These are phyloP conservation scores for Mesostigma viride DNA, from an alignment of 139 green algal species.

Conservation along the genomic window DNA sequence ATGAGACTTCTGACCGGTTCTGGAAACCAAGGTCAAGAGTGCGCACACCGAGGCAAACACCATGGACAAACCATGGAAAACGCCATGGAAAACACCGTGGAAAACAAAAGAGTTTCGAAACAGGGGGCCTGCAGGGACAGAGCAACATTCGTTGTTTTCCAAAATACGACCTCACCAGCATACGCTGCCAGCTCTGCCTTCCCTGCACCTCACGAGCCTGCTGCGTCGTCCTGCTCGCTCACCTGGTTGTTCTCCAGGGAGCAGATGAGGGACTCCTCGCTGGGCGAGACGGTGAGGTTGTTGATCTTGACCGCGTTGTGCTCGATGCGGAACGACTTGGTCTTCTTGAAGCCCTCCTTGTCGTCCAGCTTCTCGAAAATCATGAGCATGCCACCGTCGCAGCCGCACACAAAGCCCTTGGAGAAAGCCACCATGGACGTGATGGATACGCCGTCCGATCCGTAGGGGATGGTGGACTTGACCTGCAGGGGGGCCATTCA, in stretches of 20 bases:
- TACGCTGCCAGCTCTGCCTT: too few relatives aligned
- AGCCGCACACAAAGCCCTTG: constrained; percentile 40
- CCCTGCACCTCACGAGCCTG: too few relatives aligned
- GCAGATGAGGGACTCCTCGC: constrained; percentile 62
- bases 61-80: too few relatives aligned
- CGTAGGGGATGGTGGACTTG: constrained; percentile 1
- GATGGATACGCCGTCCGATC: constrained; percentile 19
- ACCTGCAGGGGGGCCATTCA: background rate
- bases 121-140: too few relatives aligned
- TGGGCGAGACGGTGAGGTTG: constrained; percentile 41
- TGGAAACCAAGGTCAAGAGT: too few relatives aligned
- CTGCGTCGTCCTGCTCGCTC: too few relatives aligned
- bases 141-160: too few relatives aligned
- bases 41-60: too few relatives aligned
- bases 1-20: too few relatives aligned
- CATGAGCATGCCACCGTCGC: constrained; percentile 28
- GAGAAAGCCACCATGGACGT: constrained; percentile 36
- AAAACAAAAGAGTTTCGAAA: too few relatives aligned
- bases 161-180: too few relatives aligned
- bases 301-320: constrained; percentile 1
- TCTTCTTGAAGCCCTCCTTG: constrained; percentile 22
- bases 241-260: constrained; percentile 54
- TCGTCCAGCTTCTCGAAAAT: constrained; percentile 31
- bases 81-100: too few relatives aligned
- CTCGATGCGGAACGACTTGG: constrained; percentile 24